Base-by-base conservation (phyloP, 441 rosid genomes). In the Gossypium trilobum region DNA sequence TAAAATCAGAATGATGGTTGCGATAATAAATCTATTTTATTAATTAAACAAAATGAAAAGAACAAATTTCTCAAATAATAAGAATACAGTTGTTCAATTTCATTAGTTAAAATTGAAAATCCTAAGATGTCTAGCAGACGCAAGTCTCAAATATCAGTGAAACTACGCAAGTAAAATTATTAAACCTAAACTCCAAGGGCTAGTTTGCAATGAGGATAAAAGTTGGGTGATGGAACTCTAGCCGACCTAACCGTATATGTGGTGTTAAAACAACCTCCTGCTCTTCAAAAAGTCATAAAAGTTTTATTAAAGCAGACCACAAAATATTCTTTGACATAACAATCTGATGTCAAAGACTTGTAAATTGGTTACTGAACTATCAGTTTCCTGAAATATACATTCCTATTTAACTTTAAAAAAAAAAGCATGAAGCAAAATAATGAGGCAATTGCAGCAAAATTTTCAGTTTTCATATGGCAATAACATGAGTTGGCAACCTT, bases 401-500 rank as follows among this genome's bases (percentile, higher is more conserved):
- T 60, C 64, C 19, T 8, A 62, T 33, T 29, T 17, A 44, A 33
- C 67, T 62, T 25, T 2, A 9, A 31, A 14, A 31, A 33, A 6
- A 2, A 14, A 29, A n/a, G 48, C 1, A 36, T 36, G 42, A 36
- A 36, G 10, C 42, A 36, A 36, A 36, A 36, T 6, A 36, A 36
- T 36, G 22, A 10, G 11, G 55, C 2, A 66, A 66, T 23, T 46
- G 57, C 6, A 16, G 5, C 36, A 23, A 25, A 46, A 27, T 22
- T 22, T 22, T 22, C 70, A 2, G 33, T 42, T 46, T 66, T 25
- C 5, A 66, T 23, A 22, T n/a, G 57, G 36, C 16, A 20, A n/a
- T 39, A 75, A 65, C 36, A 46, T 66, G 36, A 16, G 55, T 13
- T 44, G 57, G 52, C 64, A 36, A 19, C 55, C 51, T 70, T 7